These are phyloP conservation scores for Pseudogymnoascus sp. DNA, from an alignment of 2,329 filamentous ascomycete species.

Conservation along the genomic window DNA sequence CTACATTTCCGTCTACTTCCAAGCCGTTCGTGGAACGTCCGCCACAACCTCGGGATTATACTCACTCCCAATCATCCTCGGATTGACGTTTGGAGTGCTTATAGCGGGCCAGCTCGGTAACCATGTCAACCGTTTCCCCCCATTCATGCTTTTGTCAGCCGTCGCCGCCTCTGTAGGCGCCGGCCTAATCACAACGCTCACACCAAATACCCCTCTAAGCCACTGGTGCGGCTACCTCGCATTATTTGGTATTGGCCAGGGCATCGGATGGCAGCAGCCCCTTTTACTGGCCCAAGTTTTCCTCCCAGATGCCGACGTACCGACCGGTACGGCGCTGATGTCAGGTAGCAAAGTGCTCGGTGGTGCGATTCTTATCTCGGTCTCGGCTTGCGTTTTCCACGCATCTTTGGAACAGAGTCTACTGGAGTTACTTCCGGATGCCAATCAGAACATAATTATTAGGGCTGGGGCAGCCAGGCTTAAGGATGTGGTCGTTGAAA, in stretches of 20 bases:
- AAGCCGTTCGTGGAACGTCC: constrained; percentile 34
- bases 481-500: neutral
- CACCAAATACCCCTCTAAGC: constrained; percentile 24
- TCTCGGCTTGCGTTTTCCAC: constrained; percentile 56
- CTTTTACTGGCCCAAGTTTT: constrained; percentile 39
- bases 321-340: constrained; percentile 42
- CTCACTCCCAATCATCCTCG: constrained; percentile 28
- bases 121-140: constrained; percentile 24
- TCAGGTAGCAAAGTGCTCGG: constrained; percentile 58
- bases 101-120: constrained; percentile 26
- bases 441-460: neutral
- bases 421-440: neutral
- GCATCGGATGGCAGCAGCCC: constrained; percentile 19
- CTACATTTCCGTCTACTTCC: constrained; percentile 38
- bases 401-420: neutral
- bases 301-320: constrained; percentile 39
- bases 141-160: constrained; percentile 27
- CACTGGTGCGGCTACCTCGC: constrained; percentile 29
- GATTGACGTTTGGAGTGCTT: constrained; percentile 24
- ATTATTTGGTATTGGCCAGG: constrained; percentile 11
- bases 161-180: constrained; percentile 34
- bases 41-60: constrained; percentile 30
- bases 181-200: constrained; percentile 32
- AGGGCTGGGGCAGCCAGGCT: neutral
- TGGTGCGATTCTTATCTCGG: constrained; percentile 55